Evolutionary conservation across 441 rosid species (phyloP).

Genomic region (Dalechampia spathulata): DNA sequence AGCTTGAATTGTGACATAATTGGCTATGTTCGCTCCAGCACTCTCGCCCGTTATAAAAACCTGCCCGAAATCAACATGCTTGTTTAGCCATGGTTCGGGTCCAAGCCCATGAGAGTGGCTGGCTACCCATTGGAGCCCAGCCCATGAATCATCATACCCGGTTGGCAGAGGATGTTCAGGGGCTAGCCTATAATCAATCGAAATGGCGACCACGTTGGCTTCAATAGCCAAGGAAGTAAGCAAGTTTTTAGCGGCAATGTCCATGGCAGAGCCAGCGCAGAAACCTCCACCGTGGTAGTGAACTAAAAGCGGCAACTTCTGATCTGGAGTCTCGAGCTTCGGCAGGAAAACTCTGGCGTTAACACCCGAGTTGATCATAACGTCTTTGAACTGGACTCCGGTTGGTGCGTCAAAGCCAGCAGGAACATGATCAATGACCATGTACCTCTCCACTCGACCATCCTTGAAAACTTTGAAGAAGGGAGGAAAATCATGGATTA

Average conservation of each 20-base stretch:
- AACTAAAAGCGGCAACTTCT: slow-evolving; percentile 30
- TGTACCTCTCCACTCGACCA: slow-evolving; percentile 15
- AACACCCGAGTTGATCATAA: slow-evolving; percentile 19
- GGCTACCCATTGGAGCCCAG: slow-evolving; percentile 29
- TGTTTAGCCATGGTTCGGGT: slow-evolving; percentile 24
- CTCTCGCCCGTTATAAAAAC: slow-evolving; percentile 30
- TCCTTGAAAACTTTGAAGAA: slow-evolving; percentile 19
- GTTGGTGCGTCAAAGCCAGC: slow-evolving; percentile 26
- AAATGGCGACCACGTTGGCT: slow-evolving; percentile 20
- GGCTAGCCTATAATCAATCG: slow-evolving; percentile 28
- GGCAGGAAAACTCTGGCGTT: slow-evolving; percentile 32
- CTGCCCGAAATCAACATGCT: slow-evolving; percentile 19
- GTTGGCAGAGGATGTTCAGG: slow-evolving; percentile 30
- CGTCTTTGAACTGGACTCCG: slow-evolving; percentile 27
- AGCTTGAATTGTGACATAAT: slow-evolving; percentile 23
- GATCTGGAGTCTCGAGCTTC: neutral
- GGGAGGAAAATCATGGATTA: slow-evolving; percentile 16
- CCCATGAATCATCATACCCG: slow-evolving; percentile 32
- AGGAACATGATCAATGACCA: slow-evolving; percentile 2
- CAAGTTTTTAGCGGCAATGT: neutral
- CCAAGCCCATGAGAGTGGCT: slow-evolving; percentile 20
- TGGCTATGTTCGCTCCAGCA: slow-evolving; percentile 42
- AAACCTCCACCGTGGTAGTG: slow-evolving; percentile 41
- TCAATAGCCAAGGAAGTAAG: slow-evolving; percentile 12
- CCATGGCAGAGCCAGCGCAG: slow-evolving; percentile 24